phyloP scores from a whole-genome alignment of 371 early-diverging fungal species.

The Mortierella sp. region DNA sequence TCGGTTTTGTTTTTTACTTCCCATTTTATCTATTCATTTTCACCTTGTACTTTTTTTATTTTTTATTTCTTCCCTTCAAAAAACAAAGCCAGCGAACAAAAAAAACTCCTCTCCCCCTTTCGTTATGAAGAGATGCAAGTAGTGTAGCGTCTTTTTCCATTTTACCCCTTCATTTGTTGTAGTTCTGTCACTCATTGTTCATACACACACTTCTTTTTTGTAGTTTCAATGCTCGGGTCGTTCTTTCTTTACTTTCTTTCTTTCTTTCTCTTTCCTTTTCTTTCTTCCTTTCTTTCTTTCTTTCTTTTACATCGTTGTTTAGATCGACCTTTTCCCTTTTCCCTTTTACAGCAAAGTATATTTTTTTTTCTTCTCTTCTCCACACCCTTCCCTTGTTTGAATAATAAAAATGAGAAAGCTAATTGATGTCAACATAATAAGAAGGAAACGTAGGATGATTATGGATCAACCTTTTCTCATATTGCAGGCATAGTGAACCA shows the following conservation, averaged over 20 bases:
- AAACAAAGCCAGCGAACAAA: conserved; percentile 4
- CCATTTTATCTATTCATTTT: neutral
- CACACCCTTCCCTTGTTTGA: conserved; percentile 7
- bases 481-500: too few relatives aligned
- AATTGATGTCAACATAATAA: neutral
- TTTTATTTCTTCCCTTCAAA: conserved; percentile 13
- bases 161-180: conserved; percentile 27
- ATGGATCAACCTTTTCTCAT: too few relatives aligned
- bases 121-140: conserved; percentile 38
- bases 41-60: conserved; percentile 22
- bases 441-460: neutral
- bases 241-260: conserved; percentile 7
- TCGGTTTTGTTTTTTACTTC: conserved; percentile 9
- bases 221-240: neutral
- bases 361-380: neutral
- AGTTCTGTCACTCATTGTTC: conserved; percentile 18
- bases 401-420: conserved; percentile 20
- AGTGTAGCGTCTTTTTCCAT: conserved; percentile 41
- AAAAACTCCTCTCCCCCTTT: conserved; percentile 11
- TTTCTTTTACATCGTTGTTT: conserved; percentile 1
- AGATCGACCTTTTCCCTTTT: conserved; percentile 29
- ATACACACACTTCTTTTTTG: conserved; percentile 6
- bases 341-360: conserved; percentile 1
- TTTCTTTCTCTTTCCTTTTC: conserved; percentile 6
- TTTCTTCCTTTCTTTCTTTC: conserved; percentile 2